A percentile compares a stretch with the other conserved stretches of the same genome.
Evolutionary conservation across 495 filamentous ascomycete species (phyloP).

Genomic region (Podospora fimiseda): DNA sequence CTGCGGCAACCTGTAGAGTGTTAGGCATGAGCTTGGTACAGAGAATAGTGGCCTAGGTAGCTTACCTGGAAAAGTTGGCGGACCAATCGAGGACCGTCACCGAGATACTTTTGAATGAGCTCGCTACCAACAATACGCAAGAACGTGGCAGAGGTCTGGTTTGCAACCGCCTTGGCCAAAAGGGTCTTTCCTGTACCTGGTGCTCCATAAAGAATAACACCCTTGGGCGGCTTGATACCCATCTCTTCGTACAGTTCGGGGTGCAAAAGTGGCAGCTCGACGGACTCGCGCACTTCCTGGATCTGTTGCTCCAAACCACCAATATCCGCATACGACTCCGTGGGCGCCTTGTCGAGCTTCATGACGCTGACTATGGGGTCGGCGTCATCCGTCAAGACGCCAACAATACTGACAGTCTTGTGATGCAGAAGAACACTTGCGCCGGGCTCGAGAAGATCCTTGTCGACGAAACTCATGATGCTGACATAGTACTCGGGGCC

Average conservation of each 20-base stretch:
- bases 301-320: slow-evolving; percentile 93
- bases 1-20: slow-evolving; percentile 66
- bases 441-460: slow-evolving; percentile 93
- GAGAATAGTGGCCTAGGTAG: not conserved
- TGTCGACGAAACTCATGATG: slow-evolving; percentile 99
- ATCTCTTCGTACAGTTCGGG: slow-evolving; percentile 99
- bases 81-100: slow-evolving; percentile 89
- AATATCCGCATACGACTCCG: slow-evolving; percentile 98
- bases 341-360: slow-evolving; percentile 99
- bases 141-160: slow-evolving; percentile 98
- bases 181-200: slow-evolving; percentile 97
- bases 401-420: slow-evolving; percentile 96
- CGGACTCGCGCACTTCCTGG: slow-evolving; percentile 94
- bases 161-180: slow-evolving; percentile 95
- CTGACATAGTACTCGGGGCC: slow-evolving; percentile 99
- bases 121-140: slow-evolving; percentile 96
- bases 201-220: slow-evolving; percentile 97
- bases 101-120: slow-evolving; percentile 97
- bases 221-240: slow-evolving; percentile 99
- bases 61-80: slow-evolving; percentile 89
- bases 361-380: slow-evolving; percentile 97
- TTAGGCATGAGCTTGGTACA: not conserved
- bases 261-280: slow-evolving; percentile 91
- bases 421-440: slow-evolving; percentile 94
- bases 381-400: slow-evolving; percentile 92